A percentile compares a stretch with the other conserved stretches of the same genome.
Evolutionary conservation across 768 basidiomycete species (phyloP).

Genomic region (Pleurotus eryngii): DNA sequence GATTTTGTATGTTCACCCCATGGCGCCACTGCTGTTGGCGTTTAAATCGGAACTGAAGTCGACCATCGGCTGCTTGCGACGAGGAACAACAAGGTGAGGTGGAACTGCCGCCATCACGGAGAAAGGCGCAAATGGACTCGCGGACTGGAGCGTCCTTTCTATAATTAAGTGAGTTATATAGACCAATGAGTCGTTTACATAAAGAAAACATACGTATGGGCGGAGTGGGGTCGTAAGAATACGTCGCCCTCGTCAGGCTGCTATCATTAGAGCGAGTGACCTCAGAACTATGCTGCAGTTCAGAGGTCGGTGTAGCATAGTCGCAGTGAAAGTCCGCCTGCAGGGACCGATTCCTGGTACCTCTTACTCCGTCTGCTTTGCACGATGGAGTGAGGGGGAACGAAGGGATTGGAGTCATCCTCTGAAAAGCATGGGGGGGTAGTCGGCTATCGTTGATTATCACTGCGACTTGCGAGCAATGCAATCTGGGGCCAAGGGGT

Average conservation of each 20-base stretch:
- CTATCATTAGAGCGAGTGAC: not conserved
- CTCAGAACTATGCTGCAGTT: not conserved
- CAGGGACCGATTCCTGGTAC: no score
- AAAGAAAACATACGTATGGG: not conserved
- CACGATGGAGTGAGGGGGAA: no score
- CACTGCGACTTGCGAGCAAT: not conserved
- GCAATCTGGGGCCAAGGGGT: not conserved
- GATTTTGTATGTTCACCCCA: not conserved
- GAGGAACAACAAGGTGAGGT: slow-evolving; percentile 7
- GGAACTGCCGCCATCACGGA: not conserved
- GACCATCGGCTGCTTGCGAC: slow-evolving; percentile 5
- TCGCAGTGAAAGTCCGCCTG: not conserved
- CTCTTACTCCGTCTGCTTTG: no score
- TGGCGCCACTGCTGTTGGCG: not conserved
- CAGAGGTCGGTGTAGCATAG: not conserved
- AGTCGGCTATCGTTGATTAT: not conserved
- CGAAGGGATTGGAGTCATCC: no score
- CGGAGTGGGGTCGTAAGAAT: not conserved
- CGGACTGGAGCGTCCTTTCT: not conserved
- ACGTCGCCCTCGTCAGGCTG: not conserved
- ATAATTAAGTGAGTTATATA: no score
- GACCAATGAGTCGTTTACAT: not conserved
- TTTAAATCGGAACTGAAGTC: not conserved
- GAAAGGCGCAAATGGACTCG: not conserved
- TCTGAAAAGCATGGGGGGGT: not conserved